Base-by-base conservation (phyloP, 1,284 basidiomycete species). In the Apiotrichum veenhuisii region DNA sequence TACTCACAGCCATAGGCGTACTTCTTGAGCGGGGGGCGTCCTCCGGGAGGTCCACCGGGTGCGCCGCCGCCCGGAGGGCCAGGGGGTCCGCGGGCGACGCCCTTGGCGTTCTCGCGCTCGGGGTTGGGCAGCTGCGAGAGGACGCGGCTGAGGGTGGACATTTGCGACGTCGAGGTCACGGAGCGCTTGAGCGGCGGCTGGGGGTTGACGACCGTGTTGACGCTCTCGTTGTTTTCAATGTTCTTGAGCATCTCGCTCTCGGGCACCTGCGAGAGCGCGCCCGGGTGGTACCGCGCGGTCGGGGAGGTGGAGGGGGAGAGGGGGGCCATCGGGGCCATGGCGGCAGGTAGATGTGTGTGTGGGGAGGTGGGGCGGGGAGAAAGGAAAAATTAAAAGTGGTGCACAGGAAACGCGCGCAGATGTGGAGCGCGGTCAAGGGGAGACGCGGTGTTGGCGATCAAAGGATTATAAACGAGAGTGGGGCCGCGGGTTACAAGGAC, bases 1-100 rank as follows among this genome's bases (percentile, higher is more conserved):
- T 15, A 64, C 64, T 56, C 46, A 65, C 64, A 67, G 17, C 52
- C 47, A 23, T 67, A 59, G 1, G 62, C 45, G 26, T 54, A 67
- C 50, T 65, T 67, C 25, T 59, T 53, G 20, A 64, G 54, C 44
- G 25, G 26, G 7, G 27, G 27, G 17, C 44, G 44, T 22, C 57
- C 43, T 17, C 37, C 23, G 15, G 48, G 27, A 12, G 27, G 27
- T 1, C 33, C 20, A 25, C 9, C 34, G 33, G n/a, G 41, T 5
- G 14, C 41, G 1, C 40, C 37, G 50, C 30, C 45, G 26, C 30
- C 30, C 7, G 30, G 30, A 30, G 30, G 50, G 26, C 30, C 30
- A 12, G 30, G 30, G 12, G 30, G 50, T 22, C 34, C 23, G 26
- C 9, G 36, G 37, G 1, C 23, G 22, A n/a, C 20, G 5, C 54